A percentile compares a stretch with the other conserved stretches of the same genome.
These are phyloP conservation scores for Blastobotrys malaysiensis DNA, from an alignment of 1,139 yeast genomes.

Conservation along the genomic window DNA sequence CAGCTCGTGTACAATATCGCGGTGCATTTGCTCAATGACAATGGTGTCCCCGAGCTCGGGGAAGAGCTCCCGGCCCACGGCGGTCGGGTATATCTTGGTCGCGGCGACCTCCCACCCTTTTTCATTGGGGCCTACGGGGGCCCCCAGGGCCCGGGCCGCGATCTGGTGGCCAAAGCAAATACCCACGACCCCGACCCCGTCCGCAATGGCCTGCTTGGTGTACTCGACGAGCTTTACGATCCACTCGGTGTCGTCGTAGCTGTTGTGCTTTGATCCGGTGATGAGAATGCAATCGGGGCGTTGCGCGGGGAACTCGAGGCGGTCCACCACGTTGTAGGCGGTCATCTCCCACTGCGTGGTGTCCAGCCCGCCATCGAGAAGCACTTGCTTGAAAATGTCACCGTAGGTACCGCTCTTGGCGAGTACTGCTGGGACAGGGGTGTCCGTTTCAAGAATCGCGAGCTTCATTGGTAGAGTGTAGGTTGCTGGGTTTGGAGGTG, in stretches of 20 bases:
- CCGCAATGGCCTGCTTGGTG: conserved; percentile 20
- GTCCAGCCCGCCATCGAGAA: conserved; percentile 27
- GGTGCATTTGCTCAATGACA: conserved; percentile 60
- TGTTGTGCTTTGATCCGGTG: conserved; percentile 62
- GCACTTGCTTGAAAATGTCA: conserved; percentile 29
- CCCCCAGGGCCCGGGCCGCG: conserved; percentile 59
- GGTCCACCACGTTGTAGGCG: conserved; percentile 44
- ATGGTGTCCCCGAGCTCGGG: conserved; percentile 22
- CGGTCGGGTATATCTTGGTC: conserved; percentile 46
- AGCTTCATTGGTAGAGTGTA: conserved; percentile 14
- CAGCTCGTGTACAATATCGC: conserved; percentile 56
- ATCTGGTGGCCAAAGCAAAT: conserved; percentile 80
- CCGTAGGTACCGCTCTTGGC: conserved; percentile 34
- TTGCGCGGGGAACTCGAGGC: conserved; percentile 40
- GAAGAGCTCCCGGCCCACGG: conserved; percentile 26
- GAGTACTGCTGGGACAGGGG: conserved; percentile 24
- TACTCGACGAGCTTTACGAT: conserved; percentile 45
- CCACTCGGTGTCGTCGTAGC: conserved; percentile 55
- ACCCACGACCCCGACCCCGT: conserved; percentile 43
- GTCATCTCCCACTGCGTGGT: conserved; percentile 24
- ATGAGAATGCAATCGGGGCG: conserved; percentile 45
- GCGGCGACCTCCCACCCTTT: conserved; percentile 74
- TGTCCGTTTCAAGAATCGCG: conserved; percentile 32
- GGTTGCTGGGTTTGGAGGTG: not conserved
- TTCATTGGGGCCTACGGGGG: conserved; percentile 50